A percentile compares a stretch with the other conserved stretches of the same genome.
Conservation (phyloP, 164 flowering plant genomes). For the Aristolochia fimbriata region DNA sequence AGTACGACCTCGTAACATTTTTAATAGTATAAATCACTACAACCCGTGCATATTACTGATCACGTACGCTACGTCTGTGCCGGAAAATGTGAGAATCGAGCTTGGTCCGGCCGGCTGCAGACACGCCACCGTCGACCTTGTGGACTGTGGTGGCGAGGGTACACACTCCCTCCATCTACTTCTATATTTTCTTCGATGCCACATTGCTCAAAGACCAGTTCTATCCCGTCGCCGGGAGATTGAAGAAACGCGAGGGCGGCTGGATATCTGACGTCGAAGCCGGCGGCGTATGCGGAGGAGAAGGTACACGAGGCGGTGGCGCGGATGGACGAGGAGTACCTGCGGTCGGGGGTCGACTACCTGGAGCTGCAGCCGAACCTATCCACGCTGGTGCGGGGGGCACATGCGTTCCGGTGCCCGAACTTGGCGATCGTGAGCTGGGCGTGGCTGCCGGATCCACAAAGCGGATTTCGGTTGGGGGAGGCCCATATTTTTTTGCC, state of each 20-base stretch:
- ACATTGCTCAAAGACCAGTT: conserved; percentile 33
- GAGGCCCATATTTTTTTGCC: conserved; percentile 28
- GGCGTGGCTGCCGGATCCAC: conserved; percentile 20
- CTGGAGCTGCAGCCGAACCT: conserved; percentile 57
- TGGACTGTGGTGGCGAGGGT: conserved; percentile 9
- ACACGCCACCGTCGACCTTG: conserved; percentile 15
- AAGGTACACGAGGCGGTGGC: conserved; percentile 35
- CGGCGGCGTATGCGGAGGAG: conserved; percentile 29
- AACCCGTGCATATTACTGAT: no score
- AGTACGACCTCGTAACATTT: no score
- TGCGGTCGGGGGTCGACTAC: conserved; percentile 57
- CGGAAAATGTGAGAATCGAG: no score
- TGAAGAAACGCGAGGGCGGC: conserved; percentile 31
- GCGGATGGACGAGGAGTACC: conserved; percentile 48
- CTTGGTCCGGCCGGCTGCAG: conserved; percentile 8
- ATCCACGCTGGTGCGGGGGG: conserved; percentile 45
- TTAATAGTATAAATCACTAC: no score
- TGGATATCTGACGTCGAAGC: conserved; percentile 13
- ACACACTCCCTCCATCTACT: conserved; percentile 14
- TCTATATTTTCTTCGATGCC: conserved; percentile 15
- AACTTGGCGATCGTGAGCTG: conserved; percentile 26
- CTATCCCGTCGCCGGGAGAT: conserved; percentile 52
- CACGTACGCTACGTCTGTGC: no score
- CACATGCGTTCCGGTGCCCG: conserved; percentile 40
- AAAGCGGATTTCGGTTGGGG: conserved; percentile 44